phyloP scores from a whole-genome alignment of 2,329 filamentous ascomycete genomes.

The Mollisia scopiformis region DNA sequence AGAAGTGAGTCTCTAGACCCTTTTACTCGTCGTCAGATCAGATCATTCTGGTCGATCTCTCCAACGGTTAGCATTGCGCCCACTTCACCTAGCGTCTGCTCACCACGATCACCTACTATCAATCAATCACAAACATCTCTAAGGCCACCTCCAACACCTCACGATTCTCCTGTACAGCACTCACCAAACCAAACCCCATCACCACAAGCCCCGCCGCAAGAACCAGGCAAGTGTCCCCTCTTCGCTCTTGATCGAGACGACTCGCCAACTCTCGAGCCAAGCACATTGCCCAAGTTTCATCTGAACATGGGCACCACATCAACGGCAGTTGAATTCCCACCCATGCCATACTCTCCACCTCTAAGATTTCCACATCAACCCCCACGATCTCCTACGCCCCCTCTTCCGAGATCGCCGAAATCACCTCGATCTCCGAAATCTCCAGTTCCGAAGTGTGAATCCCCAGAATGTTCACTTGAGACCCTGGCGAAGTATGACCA shows the following conservation, averaged over 20 bases:
- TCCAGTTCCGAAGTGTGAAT: too few species aligned
- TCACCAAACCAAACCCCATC: neutral
- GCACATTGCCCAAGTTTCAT: neutral
- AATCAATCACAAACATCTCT: neutral
- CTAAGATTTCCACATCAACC: neutral
- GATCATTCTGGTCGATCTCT: conserved; percentile 5
- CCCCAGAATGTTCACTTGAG: neutral
- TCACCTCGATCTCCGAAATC: neutral
- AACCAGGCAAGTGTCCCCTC: neutral
- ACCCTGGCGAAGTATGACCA: neutral
- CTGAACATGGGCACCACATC: neutral
- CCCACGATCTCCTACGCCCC: neutral
- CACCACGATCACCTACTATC: neutral
- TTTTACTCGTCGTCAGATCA: neutral
- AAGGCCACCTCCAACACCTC: neutral
- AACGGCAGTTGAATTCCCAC: neutral
- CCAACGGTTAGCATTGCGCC: conserved; percentile 1
- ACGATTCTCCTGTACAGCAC: neutral
- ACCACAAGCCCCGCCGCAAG: neutral
- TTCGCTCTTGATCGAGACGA: neutral
- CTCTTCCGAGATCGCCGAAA: neutral
- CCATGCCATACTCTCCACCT: neutral
- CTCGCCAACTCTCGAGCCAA: neutral
- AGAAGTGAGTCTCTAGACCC: neutral
- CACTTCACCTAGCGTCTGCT: conserved; percentile 3